A percentile compares a stretch with the other conserved stretches of the same genome.
Conservation (phyloP, 148 eudicot species). For the Camellia japonica region DNA sequence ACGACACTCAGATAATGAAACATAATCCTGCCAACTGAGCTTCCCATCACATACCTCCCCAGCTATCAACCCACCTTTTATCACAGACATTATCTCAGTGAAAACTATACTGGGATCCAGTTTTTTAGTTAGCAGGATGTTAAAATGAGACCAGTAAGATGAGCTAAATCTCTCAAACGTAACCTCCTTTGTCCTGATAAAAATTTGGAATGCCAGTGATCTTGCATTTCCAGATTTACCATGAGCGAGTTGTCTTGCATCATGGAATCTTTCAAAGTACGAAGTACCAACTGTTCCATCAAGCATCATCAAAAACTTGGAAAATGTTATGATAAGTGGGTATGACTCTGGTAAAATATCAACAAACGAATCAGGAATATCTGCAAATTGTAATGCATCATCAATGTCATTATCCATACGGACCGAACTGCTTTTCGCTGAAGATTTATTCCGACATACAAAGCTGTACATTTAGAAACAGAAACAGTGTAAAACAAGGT, state of each 20-base stretch:
- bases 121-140: constrained; percentile 31
- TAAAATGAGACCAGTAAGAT: constrained; percentile 52
- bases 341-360: constrained; percentile 30
- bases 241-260: constrained; percentile 9
- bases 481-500: not conserved
- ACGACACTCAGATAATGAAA: constrained; percentile 23
- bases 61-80: constrained; percentile 34
- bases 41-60: constrained; percentile 5
- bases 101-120: constrained; percentile 44
- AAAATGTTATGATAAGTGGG: constrained; percentile 35
- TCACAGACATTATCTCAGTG: constrained; percentile 49
- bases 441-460: constrained; percentile 21
- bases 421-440: constrained; percentile 13
- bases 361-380: constrained; percentile 46
- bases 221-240: constrained; percentile 20
- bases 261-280: constrained; percentile 38
- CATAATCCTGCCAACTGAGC: constrained; percentile 20
- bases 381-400: constrained; percentile 26
- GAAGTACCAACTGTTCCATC: constrained; percentile 39
- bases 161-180: constrained; percentile 31
- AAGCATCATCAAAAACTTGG: constrained; percentile 47
- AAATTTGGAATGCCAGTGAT: constrained; percentile 22
- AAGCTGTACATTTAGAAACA: constrained; percentile 20
- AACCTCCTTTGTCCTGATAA: constrained; percentile 41
- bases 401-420: constrained; percentile 19